Evolutionary conservation across 352 stramenopile species (phyloP).

Genomic region (Phytophthora idaei): DNA sequence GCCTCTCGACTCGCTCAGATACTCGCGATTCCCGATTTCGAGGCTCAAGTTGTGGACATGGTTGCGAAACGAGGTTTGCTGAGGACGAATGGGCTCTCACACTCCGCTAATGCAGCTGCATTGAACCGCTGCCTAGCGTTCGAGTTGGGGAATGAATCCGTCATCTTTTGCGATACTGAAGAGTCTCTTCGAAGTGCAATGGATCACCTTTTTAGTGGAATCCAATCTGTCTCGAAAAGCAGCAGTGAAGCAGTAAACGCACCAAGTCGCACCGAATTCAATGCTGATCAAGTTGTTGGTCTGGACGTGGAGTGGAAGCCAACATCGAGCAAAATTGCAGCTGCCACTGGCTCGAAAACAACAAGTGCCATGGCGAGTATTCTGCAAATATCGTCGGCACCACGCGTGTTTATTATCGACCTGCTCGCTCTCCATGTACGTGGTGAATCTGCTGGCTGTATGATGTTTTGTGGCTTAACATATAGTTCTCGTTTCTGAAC

Average conservation of each 20-base stretch:
- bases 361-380: slow-evolving; percentile 58
- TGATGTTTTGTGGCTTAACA: slow-evolving; percentile 2
- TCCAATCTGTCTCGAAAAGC: not conserved
- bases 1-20: slow-evolving; percentile 45
- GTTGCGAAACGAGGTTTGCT: slow-evolving; percentile 18
- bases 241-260: not conserved
- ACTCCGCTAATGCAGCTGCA: slow-evolving; percentile 28
- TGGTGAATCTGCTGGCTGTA: not conserved
- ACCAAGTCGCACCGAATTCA: slow-evolving; percentile 3
- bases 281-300: slow-evolving; percentile 40
- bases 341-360: slow-evolving; percentile 24
- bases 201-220: slow-evolving; percentile 37
- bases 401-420: slow-evolving; percentile 64
- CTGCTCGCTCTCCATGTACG: slow-evolving; percentile 61
- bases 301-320: slow-evolving; percentile 81
- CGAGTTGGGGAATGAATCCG: slow-evolving; percentile 14
- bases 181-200: slow-evolving; percentile 28
- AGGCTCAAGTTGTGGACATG: slow-evolving; percentile 29
- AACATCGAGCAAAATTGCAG: slow-evolving; percentile 46
- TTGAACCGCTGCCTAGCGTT: slow-evolving; percentile 47
- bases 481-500: not conserved
- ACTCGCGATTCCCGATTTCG: slow-evolving; percentile 51
- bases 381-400: slow-evolving; percentile 58
- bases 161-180: slow-evolving; percentile 58
- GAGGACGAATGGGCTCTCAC: slow-evolving; percentile 15